A percentile compares a stretch with the other conserved stretches of the same genome.
These are phyloP conservation scores for Exophiala aquamarina DNA, from an alignment of 2,329 filamentous ascomycete species.

Conservation along the genomic window DNA sequence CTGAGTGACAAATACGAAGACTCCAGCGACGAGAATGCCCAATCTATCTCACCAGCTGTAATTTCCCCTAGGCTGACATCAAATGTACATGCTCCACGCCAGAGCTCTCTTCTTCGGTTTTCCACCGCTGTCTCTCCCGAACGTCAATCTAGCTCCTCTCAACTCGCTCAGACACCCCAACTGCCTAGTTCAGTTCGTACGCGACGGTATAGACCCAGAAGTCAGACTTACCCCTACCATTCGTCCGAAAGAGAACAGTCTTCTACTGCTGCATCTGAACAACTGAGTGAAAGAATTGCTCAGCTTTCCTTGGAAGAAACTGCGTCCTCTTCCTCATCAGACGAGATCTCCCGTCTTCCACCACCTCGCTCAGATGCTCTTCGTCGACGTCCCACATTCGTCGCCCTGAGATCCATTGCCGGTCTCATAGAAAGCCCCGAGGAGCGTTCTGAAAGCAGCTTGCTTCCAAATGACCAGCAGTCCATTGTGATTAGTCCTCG, in stretches of 20 bases:
- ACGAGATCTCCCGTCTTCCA: no score
- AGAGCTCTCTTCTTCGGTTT: slow-evolving; percentile 28
- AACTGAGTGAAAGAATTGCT: no score
- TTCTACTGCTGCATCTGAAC: neutral
- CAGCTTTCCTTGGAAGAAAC: no score
- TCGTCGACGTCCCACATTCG: no score
- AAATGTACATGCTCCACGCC: slow-evolving; percentile 25
- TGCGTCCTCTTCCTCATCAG: no score
- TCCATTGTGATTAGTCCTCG: neutral
- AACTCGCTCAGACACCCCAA: neutral
- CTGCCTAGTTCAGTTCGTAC: neutral
- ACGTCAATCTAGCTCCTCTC: slow-evolving; percentile 1
- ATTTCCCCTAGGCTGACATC: slow-evolving; percentile 3
- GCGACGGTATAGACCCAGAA: slow-evolving; percentile 15
- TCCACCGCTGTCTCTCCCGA: slow-evolving; percentile 21
- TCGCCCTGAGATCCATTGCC: no score
- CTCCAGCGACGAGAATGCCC: neutral
- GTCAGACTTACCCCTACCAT: slow-evolving; percentile 19
- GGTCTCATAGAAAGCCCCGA: no score
- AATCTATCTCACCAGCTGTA: slow-evolving; percentile 5
- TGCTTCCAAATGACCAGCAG: no score
- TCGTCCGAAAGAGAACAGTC: slow-evolving; percentile 13
- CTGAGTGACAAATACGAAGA: neutral
- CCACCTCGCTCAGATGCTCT: no score
- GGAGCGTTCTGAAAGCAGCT: no score